These are phyloP conservation scores for Vanrija sp. DNA, from an alignment of 1,284 basidiomycete species.

Conservation along the genomic window DNA sequence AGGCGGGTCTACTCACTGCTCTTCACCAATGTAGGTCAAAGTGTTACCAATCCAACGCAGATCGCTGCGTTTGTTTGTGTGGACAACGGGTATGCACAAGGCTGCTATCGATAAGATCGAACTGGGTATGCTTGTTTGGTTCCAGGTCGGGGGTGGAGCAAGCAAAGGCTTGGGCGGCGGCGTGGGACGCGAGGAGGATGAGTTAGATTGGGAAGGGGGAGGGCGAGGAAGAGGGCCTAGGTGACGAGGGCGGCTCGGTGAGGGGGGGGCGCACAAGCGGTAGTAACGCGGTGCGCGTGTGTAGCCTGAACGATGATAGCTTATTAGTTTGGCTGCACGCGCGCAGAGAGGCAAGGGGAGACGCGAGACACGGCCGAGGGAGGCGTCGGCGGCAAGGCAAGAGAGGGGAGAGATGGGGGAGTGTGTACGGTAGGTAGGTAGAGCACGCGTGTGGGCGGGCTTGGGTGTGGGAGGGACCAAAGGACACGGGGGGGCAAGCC, in stretches of 20 bases:
- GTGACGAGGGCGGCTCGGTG: background rate
- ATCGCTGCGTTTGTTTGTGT: background rate
- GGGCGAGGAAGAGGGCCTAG: slow-evolving; percentile 1
- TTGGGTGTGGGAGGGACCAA: background rate
- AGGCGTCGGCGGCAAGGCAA: background rate
- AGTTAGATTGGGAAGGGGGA: background rate
- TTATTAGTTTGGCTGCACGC: too few relatives aligned
- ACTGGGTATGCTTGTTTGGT: slow-evolving; percentile 10
- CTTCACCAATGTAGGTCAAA: too few relatives aligned
- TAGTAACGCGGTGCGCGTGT: background rate
- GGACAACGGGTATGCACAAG: background rate
- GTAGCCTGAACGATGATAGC: background rate
- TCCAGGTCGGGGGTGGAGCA: slow-evolving; percentile 3
- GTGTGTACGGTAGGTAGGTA: slow-evolving; percentile 2
- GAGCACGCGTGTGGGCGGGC: background rate
- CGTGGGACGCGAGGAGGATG: background rate
- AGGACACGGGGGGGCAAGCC: background rate
- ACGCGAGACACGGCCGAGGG: background rate
- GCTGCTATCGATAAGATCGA: slow-evolving; percentile 10
- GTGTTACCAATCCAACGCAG: too few relatives aligned
- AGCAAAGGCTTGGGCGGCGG: background rate
- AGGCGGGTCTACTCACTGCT: too few relatives aligned
- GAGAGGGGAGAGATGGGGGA: background rate
- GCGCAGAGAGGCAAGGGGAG: background rate
- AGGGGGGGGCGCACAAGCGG: too few relatives aligned